These are phyloP conservation scores for Colletotrichum abscissum DNA, from an alignment of 2,329 filamentous ascomycete species.

Conservation along the genomic window DNA sequence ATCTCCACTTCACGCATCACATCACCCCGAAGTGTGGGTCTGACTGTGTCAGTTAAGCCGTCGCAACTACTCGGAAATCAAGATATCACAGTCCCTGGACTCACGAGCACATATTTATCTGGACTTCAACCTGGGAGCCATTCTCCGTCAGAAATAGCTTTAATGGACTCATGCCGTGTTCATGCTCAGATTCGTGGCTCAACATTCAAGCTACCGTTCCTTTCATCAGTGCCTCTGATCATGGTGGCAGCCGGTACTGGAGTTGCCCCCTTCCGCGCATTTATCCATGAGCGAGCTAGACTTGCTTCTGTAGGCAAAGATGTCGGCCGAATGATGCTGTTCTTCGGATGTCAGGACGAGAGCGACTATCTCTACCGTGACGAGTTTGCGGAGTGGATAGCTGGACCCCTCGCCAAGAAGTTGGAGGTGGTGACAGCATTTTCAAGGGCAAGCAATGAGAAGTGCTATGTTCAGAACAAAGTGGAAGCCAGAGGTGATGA, in stretches of 20 bases:
- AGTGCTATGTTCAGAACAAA: neutral
- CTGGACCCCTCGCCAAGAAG: neutral
- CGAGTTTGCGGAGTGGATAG: neutral
- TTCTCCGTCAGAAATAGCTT: no score
- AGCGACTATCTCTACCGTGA: neutral
- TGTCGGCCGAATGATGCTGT: neutral
- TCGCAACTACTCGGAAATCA: no score
- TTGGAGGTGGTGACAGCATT: neutral
- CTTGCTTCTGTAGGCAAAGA: neutral
- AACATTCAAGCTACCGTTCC: no score
- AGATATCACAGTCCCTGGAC: no score
- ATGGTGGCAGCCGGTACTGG: neutral
- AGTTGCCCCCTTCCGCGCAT: neutral
- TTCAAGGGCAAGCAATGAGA: neutral
- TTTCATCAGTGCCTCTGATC: neutral
- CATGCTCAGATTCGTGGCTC: no score
- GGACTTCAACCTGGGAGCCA: no score
- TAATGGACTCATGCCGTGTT: no score
- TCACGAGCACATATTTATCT: no score
- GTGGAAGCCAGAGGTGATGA: neutral
- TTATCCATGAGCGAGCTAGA: neutral
- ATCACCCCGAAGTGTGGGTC: no score
- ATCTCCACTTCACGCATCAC: no score
- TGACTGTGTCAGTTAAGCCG: no score
- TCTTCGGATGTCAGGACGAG: neutral